Conservation (phyloP, 805 yeast species). For the Pichia phayaonensis region DNA sequence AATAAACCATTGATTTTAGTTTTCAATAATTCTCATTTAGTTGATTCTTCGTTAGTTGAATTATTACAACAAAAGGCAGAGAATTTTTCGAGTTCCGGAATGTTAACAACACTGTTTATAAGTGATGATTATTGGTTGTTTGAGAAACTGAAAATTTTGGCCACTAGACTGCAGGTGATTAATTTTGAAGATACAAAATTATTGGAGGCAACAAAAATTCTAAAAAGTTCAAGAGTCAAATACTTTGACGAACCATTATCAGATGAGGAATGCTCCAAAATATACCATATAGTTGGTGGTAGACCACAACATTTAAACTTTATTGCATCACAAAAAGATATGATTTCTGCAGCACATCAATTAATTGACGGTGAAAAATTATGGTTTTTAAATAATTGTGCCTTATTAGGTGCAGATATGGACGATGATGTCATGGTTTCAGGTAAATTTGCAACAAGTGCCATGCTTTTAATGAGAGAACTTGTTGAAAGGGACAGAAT, state of each 20-base stretch:
- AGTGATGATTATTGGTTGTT: slow-evolving; percentile 86
- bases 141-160: slow-evolving; percentile 61
- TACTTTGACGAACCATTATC: slow-evolving; percentile 34
- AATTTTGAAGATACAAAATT: slow-evolving; percentile 59
- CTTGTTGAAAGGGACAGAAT: slow-evolving; percentile 61
- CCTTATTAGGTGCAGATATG: slow-evolving; percentile 67
- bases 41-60: slow-evolving; percentile 67
- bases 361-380: slow-evolving; percentile 75
- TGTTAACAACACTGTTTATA: slow-evolving; percentile 60
- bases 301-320: slow-evolving; percentile 76
- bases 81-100: slow-evolving; percentile 61
- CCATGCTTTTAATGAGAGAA: slow-evolving; percentile 64
- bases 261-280: slow-evolving; percentile 28
- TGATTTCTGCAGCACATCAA: slow-evolving; percentile 55
- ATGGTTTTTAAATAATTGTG: slow-evolving; percentile 82
- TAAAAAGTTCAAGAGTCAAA: slow-evolving; percentile 42
- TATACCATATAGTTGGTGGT: slow-evolving; percentile 72
- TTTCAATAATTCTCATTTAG: slow-evolving; percentile 68
- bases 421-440: slow-evolving; percentile 85
- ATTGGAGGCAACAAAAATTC: slow-evolving; percentile 45
- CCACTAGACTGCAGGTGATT: slow-evolving; percentile 67
- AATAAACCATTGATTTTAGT: slow-evolving; percentile 58
- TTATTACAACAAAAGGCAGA: slow-evolving; percentile 81
- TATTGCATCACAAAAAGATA: slow-evolving; percentile 52
- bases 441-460: slow-evolving; percentile 68